Evolutionary conservation across 176 grass and related monocot genomes (phyloP).

Genomic region (Zea luxurians): DNA sequence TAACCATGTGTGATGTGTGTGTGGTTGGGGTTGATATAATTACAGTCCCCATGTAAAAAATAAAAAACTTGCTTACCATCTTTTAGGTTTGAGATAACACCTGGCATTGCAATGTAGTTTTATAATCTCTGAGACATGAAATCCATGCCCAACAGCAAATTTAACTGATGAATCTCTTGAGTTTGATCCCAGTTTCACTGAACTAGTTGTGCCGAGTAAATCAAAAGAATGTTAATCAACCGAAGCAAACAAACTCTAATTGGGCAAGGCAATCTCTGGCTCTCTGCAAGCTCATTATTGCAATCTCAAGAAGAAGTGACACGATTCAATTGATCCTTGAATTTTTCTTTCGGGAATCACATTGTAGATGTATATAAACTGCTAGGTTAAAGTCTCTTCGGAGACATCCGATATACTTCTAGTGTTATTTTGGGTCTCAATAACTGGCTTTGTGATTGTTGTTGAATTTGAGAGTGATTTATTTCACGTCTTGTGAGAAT

Average conservation of each 20-base stretch:
- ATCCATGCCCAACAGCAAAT: not conserved
- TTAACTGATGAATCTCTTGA: not conserved
- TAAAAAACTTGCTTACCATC: not conserved
- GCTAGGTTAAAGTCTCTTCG: not conserved
- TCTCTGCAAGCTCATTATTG: not conserved
- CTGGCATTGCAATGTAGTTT: not conserved
- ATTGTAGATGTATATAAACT: not conserved
- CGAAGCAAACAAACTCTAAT: not conserved
- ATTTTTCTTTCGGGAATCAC: not conserved
- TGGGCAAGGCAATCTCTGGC: not conserved
- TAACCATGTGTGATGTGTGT: too few relatives aligned
- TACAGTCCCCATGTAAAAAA: not conserved
- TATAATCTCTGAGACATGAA: not conserved
- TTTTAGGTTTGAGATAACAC: not conserved
- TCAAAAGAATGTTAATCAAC: not conserved
- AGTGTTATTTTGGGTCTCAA: too few relatives aligned
- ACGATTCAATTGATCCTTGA: not conserved
- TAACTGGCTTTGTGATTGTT: not conserved
- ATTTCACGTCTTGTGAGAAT: not conserved
- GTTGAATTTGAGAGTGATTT: not conserved
- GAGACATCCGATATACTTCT: too few relatives aligned
- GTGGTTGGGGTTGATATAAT: too few relatives aligned
- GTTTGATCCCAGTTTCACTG: not conserved
- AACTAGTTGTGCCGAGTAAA: not conserved
- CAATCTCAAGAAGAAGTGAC: not conserved